phyloP scores from a whole-genome alignment of 805 yeast genomes.

The Candida easanensis region DNA sequence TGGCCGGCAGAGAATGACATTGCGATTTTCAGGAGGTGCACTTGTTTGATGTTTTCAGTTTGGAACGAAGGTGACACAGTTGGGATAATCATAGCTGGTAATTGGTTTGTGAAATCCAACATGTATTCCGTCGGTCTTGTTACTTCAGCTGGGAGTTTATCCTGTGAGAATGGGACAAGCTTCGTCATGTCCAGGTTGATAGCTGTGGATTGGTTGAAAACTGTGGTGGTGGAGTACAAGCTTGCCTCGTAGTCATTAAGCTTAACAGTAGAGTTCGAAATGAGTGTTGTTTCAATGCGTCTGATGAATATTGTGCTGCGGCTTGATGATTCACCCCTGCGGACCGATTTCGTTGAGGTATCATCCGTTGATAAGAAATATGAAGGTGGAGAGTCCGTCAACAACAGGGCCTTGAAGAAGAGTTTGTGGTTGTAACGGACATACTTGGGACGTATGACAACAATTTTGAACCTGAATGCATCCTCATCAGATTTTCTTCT shows the following conservation, averaged over 20 bases:
- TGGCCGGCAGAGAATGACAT: neutral
- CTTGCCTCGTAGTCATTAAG: constrained; percentile 1
- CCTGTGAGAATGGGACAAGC: neutral
- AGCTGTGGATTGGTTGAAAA: neutral
- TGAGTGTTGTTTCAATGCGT: neutral
- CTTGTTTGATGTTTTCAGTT: constrained; percentile 5
- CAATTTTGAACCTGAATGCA: constrained; percentile 3
- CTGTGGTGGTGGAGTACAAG: neutral
- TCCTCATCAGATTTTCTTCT: constrained; percentile 1
- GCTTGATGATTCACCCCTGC: constrained; percentile 1
- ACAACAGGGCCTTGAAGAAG: constrained; percentile 6
- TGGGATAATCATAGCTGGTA: constrained; percentile 8
- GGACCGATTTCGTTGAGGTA: neutral
- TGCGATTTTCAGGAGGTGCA: constrained; percentile 3
- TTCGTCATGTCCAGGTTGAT: constrained; percentile 4
- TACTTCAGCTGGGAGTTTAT: neutral
- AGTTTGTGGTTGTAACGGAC: constrained; percentile 6
- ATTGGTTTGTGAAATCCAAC: constrained; percentile 3
- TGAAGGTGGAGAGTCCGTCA: constrained; percentile 8
- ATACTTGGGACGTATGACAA: constrained; percentile 5
- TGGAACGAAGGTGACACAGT: constrained; percentile 2
- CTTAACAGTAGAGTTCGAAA: constrained; percentile 3
- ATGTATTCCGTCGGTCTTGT: constrained; percentile 2
- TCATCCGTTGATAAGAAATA: neutral
- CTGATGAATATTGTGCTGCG: constrained; percentile 3